These are phyloP conservation scores for Davidsoniella neocaledoniae DNA, from an alignment of 2,329 filamentous ascomycete genomes.

Conservation along the genomic window DNA sequence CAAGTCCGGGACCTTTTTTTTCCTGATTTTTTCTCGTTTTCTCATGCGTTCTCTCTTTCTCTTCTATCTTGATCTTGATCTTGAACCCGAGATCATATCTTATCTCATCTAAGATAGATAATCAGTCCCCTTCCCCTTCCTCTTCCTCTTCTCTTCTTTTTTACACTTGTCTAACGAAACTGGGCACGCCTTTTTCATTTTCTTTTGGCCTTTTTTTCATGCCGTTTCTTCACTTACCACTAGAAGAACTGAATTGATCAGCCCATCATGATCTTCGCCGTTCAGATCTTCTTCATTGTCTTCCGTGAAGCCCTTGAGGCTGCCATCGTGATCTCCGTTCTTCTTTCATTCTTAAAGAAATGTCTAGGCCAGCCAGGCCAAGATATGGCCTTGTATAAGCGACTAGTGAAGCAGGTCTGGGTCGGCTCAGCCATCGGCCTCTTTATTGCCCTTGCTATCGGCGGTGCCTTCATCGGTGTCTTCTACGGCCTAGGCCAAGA, in stretches of 20 bases:
- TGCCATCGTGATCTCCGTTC: constrained; percentile 71
- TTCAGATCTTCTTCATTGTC: constrained; percentile 78
- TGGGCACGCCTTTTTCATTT: not conserved
- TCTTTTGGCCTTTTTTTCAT: not conserved
- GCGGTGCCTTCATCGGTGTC: constrained; percentile 50
- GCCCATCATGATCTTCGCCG: constrained; percentile 54
- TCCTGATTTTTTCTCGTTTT: not conserved
- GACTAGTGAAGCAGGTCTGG: constrained; percentile 56
- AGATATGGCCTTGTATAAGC: constrained; percentile 48
- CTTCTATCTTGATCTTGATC: not conserved
- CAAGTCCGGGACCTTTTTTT: not conserved
- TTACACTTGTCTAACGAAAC: not conserved
- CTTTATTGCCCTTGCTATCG: constrained; percentile 46
- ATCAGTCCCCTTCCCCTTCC: not conserved
- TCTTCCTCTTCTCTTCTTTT: not conserved
- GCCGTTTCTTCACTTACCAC: no score
- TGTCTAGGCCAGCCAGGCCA: constrained; percentile 48
- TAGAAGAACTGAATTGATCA: constrained; percentile 16
- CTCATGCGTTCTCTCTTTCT: not conserved
- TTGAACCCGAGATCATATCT: not conserved
- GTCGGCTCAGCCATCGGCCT: constrained; percentile 45
- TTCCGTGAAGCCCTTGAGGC: constrained; percentile 76
- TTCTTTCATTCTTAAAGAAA: constrained; percentile 73
- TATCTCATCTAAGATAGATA: not conserved
- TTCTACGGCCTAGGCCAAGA: constrained; percentile 54